Conservation (phyloP, 2,329 filamentous ascomycete genomes). For the Epichloe gansuensis region DNA sequence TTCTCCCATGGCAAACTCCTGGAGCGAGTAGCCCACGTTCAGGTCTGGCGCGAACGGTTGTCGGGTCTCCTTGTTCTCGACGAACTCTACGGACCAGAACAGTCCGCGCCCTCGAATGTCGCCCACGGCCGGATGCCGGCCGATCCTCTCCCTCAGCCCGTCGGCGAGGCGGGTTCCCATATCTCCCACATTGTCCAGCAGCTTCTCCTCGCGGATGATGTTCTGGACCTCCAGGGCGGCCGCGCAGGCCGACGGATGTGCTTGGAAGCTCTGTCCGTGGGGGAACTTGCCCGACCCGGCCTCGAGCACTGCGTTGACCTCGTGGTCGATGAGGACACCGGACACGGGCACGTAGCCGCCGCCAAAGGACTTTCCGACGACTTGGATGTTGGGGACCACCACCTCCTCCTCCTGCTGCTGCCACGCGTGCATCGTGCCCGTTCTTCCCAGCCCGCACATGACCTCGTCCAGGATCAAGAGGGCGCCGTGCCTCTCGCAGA, state of each 20-base stretch:
- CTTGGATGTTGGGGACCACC: constrained; percentile 47
- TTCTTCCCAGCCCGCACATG: constrained; percentile 56
- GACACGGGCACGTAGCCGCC: constrained; percentile 39
- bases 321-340: neutral
- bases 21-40: neutral
- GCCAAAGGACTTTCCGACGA: constrained; percentile 52
- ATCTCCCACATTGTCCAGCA: constrained; percentile 43
- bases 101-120: constrained; percentile 47
- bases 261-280: constrained; percentile 16
- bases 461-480: constrained; percentile 48
- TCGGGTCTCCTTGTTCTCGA: constrained; percentile 23
- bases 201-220: constrained; percentile 41
- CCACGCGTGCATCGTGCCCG: constrained; percentile 50
- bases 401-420: constrained; percentile 35
- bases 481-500: constrained; percentile 43
- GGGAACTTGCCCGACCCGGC: too few relatives aligned
- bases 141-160: constrained; percentile 30
- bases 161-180: constrained; percentile 38
- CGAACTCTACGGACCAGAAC: constrained; percentile 36
- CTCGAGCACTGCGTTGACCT: too few relatives aligned
- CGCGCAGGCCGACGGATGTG: constrained; percentile 13
- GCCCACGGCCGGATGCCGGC: constrained; percentile 36
- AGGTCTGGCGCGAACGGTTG: constrained; percentile 20
- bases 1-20: too few relatives aligned
- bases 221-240: constrained; percentile 17